Evolutionary conservation across 2,329 filamentous ascomycete species (phyloP), one percentile per base, ranked within the genome.

Genomic region (Ophiosphaerella korrae): DNA sequence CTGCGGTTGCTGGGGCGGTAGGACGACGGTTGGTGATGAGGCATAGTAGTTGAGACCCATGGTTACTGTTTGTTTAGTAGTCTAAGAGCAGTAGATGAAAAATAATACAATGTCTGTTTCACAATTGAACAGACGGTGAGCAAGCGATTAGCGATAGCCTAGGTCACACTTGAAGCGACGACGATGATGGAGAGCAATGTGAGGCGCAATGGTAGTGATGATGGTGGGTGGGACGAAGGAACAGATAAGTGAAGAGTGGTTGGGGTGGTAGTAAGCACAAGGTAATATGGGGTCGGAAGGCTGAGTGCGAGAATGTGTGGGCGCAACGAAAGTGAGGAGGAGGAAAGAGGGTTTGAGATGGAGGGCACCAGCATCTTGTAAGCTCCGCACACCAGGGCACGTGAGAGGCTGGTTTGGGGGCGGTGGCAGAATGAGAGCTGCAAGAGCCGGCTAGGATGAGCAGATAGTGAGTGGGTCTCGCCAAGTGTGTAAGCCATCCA

Each of bases 1-100:
- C 52, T 74, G 65, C 44, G 64, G 72, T 61, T 70, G 68, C 57
- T 67, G 73, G 42, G 77, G 72, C 16, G 75, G 75, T 52, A 80
- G 71, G 57, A 78, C 74, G 50, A 79, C 74, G 33, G 76, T 77
- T 37, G 78, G 77, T 46, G 77, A 76, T 34, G 77, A 77, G 53
- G 74, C 71, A 64, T 74, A 77, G 67, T 78, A 78, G 68, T 77
- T 75, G 55, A 75, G 70, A 62, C 68, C 73, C 73, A 75, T 76
- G 60, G 59, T 69, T 45, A 69, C 71, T 74, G 72, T 66, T 52
- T 68, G 68, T 72, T 74, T 72, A 74, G 72, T 74, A 72, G 56
- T 55, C 67, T 53, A 70, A 63, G 59, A 55, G 56, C 46, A 58
- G 45, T 50, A 60, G 54, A 53, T 55, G 50, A 57, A 56, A 42